A percentile compares a stretch with the other conserved stretches of the same genome.
phyloP scores from a whole-genome alignment of 2,329 filamentous ascomycete species.

The Sordariomycetes sp. region DNA sequence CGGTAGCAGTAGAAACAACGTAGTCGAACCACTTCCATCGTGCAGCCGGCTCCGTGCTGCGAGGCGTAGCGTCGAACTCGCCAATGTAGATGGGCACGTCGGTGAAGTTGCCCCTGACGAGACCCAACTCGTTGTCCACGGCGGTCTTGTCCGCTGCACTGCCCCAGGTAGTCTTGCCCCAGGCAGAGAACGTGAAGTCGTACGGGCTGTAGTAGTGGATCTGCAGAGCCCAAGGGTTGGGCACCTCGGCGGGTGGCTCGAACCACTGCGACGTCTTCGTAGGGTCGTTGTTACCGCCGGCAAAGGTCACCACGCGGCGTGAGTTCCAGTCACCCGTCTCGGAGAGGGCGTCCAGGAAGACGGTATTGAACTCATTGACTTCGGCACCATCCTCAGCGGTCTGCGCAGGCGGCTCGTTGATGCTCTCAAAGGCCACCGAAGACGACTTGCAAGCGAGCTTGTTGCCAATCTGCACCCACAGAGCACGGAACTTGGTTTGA shows the following conservation, averaged over 20 bases:
- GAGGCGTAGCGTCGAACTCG: slow-evolving; percentile 43
- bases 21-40: slow-evolving; percentile 50
- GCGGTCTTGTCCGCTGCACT: slow-evolving; percentile 40
- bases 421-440: slow-evolving; percentile 45
- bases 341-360: slow-evolving; percentile 44
- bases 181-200: slow-evolving; percentile 36
- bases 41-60: slow-evolving; percentile 42
- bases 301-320: slow-evolving; percentile 45
- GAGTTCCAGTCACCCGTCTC: slow-evolving; percentile 46
- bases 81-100: slow-evolving; percentile 46
- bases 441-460: slow-evolving; percentile 45
- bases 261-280: slow-evolving; percentile 47
- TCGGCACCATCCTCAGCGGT: slow-evolving; percentile 38
- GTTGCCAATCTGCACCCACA: slow-evolving; percentile 49
- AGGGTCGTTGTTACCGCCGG: slow-evolving; percentile 40
- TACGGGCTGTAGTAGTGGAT: slow-evolving; percentile 54
- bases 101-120: slow-evolving; percentile 44
- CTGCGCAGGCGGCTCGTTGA: slow-evolving; percentile 48
- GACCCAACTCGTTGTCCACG: slow-evolving; percentile 37
- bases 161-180: slow-evolving; percentile 54
- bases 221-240: slow-evolving; percentile 50
- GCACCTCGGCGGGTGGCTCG: slow-evolving; percentile 33
- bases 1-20: slow-evolving; percentile 35
- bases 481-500: slow-evolving; percentile 43
- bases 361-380: slow-evolving; percentile 45